These are phyloP conservation scores for Amaranthus cruentus DNA, from an alignment of 148 eudicot species.

Conservation along the genomic window DNA sequence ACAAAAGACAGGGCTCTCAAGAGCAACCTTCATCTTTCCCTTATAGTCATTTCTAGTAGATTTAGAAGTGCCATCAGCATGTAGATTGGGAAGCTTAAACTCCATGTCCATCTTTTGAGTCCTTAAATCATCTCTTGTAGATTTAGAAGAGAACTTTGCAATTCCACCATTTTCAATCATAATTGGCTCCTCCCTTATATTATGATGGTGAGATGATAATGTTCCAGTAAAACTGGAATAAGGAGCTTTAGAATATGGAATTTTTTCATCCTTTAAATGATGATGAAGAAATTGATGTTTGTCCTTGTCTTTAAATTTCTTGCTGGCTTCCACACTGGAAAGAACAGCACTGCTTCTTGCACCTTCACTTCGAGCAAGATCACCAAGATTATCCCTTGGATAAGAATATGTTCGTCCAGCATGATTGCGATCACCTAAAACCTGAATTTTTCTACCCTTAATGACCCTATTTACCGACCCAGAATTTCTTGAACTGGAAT, in stretches of 20 bases:
- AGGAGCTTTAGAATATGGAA: conserved; percentile 23
- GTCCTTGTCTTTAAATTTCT: conserved; percentile 21
- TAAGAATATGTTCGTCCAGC: conserved; percentile 20
- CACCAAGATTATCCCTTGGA: conserved; percentile 19
- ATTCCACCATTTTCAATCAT: conserved; percentile 10
- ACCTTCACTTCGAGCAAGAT: conserved; percentile 18
- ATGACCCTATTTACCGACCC: conserved; percentile 17
- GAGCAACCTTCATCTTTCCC: conserved; percentile 38
- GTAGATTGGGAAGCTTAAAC: conserved; percentile 15
- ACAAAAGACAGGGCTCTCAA: conserved; percentile 29
- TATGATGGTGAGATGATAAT: conserved; percentile 2
- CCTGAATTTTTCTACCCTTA: conserved; percentile 26
- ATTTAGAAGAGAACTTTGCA: conserved; percentile 20
- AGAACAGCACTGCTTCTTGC: conserved; percentile 14
- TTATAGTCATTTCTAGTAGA: conserved; percentile 23
- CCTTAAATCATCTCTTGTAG: conserved; percentile 15
- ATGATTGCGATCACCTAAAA: conserved; percentile 20
- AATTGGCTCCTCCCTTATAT: conserved; percentile 1
- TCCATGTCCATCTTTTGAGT: conserved; percentile 21
- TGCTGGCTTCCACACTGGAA: conserved; percentile 25
- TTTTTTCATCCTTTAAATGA: conserved; percentile 27
- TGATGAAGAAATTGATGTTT: conserved; percentile 23
- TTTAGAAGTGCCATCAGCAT: conserved; percentile 15
- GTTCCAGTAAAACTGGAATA: conserved; percentile 14
- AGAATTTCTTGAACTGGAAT: conserved; percentile 22